Evolutionary conservation across 2,329 filamentous ascomycete species (phyloP), one percentile per base, ranked within the genome.

Genomic region (Cytospora mali): DNA sequence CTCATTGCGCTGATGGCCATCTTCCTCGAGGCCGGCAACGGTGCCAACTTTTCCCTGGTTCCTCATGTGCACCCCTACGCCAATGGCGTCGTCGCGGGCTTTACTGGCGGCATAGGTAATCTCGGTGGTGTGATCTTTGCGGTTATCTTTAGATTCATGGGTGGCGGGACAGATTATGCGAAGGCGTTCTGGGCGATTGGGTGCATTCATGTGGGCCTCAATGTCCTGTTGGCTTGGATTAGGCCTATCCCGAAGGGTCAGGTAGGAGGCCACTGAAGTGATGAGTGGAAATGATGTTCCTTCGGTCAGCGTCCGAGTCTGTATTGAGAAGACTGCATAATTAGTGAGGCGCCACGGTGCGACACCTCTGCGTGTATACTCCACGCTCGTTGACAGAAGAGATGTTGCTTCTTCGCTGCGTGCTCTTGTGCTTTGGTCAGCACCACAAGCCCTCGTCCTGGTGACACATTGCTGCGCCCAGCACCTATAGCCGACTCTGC

Each of bases 41-140:
- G 93, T 0, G 88, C 91, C 48, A 95, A 91, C 77, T 97, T 95
- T 75, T 86, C 91, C 0, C 82, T 97, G 6, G 89, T 97, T 27
- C 92, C 93, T 4, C 93, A 97, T 72, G 89, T 96, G 1, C 90
- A 93, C 75, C 91, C 92, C 1, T 84, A 83, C 65, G 91, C 92
- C 64, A 97, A 96, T 74, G 93, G 92, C 16, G 73, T 84, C 61
- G 83, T 97, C 7, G 91, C 89, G 1, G 93, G 93, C 14, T 79
- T 91, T 39, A 89, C 92, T 0, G 93, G 93, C 11, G 92, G 90
- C 0, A 81, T 84, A 10, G 93, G 93, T 1, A 97, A 97, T 71
- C 75, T 97, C 11, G 93, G 93, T 4, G 93, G 93, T 14, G 86
- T 97, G 57, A 75, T 96, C 55, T 96, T 95, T 71, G 89, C 92